phyloP scores from a whole-genome alignment of 192 early-diverging fungal species.

The Mortierella hygrophila region DNA sequence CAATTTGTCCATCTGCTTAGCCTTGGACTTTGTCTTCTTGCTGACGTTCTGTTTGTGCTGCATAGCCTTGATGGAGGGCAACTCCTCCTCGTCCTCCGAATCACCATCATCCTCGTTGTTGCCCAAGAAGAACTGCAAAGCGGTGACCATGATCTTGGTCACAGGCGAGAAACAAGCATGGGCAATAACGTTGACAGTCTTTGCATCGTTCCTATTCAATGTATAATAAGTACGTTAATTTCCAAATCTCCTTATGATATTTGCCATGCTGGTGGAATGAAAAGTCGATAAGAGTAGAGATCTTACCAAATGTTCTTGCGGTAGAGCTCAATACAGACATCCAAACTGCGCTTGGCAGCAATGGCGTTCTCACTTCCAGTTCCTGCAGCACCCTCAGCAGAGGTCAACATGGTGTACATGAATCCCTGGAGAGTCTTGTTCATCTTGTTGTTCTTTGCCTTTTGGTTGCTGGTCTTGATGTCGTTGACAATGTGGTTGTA shows the following conservation, averaged over 20 bases:
- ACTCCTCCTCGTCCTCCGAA: conserved; percentile 71
- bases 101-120: conserved; percentile 81
- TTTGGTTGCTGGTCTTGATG: conserved; percentile 93
- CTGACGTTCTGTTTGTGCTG: conserved; percentile 84
- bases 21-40: conserved; percentile 89
- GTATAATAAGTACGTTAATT: not conserved
- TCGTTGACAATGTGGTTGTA: conserved; percentile 96
- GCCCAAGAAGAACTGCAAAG: conserved; percentile 95
- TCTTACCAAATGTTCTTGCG: conserved; percentile 92
- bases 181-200: conserved; percentile 98
- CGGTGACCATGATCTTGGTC: conserved; percentile 93
- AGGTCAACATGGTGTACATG: conserved; percentile 97
- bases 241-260: not conserved
- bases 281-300: not conserved
- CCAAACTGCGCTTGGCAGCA: conserved; percentile 96
- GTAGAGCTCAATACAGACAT: conserved; percentile 98
- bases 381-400: conserved; percentile 71
- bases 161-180: conserved; percentile 95
- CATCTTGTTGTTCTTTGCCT: conserved; percentile 96
- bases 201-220: conserved; percentile 88
- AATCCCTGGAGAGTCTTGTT: conserved; percentile 98
- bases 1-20: conserved; percentile 83
- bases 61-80: conserved; percentile 78
- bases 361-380: conserved; percentile 78
- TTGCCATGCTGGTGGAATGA: not conserved